These are phyloP conservation scores for Cryphonectria radicalis DNA, from an alignment of 2,329 filamentous ascomycete species.

Conservation along the genomic window DNA sequence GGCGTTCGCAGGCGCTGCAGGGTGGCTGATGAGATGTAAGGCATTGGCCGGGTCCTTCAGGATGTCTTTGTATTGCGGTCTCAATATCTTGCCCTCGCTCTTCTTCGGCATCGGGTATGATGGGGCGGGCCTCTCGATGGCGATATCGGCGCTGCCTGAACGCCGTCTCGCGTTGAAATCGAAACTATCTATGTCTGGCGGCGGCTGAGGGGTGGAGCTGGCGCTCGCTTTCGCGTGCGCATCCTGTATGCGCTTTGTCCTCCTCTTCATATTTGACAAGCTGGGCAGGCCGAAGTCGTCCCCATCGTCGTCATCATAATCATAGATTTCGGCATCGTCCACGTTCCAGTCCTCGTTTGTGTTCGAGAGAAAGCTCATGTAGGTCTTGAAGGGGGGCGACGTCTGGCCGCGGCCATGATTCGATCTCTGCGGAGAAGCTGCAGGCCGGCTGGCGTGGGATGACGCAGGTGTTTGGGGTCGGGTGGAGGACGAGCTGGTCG, in stretches of 20 bases:
- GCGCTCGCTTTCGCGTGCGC: conserved; percentile 43
- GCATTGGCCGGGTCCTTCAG: conserved; percentile 88
- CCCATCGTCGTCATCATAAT: conserved; percentile 84
- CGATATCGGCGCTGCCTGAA: conserved; percentile 91
- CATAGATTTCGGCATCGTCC: conserved; percentile 74
- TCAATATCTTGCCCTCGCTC: conserved; percentile 89
- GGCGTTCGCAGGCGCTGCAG: conserved; percentile 72
- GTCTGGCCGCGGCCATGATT: conserved; percentile 57
- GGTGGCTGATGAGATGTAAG: conserved; percentile 90
- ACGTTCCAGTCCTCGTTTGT: conserved; percentile 83
- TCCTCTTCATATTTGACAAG: conserved; percentile 86
- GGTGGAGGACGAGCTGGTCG: conserved; percentile 54
- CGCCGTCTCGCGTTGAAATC: conserved; percentile 48
- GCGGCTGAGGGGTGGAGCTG: conserved; percentile 29
- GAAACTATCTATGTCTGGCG: conserved; percentile 22
- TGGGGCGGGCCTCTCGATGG: conserved; percentile 81
- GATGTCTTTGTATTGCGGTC: conserved; percentile 98
- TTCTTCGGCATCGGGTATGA: conserved; percentile 89
- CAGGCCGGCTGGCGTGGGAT: conserved; percentile 53
- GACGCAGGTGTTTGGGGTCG: conserved; percentile 78
- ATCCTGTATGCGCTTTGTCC: conserved; percentile 58
- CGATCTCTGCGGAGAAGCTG: conserved; percentile 36
- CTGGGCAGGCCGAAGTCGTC: conserved; percentile 96
- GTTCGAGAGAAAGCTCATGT: conserved; percentile 79
- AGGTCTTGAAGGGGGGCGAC: conserved; percentile 73